A percentile compares a stretch with the other conserved stretches of the same genome.
These are phyloP conservation scores for Candida khao-thaluensis DNA, from an alignment of 805 yeast species.

Conservation along the genomic window DNA sequence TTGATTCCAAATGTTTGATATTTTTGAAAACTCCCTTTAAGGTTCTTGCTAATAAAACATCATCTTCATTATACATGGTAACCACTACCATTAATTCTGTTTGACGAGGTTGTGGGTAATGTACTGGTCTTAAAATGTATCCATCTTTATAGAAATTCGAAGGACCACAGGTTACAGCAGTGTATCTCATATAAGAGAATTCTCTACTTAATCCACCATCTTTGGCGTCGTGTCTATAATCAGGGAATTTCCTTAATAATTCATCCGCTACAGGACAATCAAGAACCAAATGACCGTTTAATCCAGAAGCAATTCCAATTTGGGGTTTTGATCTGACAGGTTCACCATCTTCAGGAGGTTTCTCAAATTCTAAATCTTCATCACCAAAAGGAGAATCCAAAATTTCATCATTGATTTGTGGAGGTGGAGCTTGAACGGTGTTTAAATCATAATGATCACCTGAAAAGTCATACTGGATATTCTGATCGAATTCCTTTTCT, in stretches of 20 bases:
- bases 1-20: constrained; percentile 53
- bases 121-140: constrained; percentile 54
- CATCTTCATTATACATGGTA: constrained; percentile 70
- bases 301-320: constrained; percentile 34
- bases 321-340: constrained; percentile 33
- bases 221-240: constrained; percentile 29
- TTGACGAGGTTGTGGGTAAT: constrained; percentile 51
- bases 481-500: constrained; percentile 38
- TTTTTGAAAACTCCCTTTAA: constrained; percentile 65
- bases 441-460: constrained; percentile 45
- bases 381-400: constrained; percentile 30
- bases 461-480: constrained; percentile 38
- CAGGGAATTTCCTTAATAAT: constrained; percentile 41
- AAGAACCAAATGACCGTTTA: constrained; percentile 45
- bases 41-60: constrained; percentile 57
- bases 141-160: constrained; percentile 58
- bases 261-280: constrained; percentile 49
- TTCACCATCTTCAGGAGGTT: constrained; percentile 37
- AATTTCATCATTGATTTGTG: constrained; percentile 9
- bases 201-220: constrained; percentile 50
- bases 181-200: constrained; percentile 59
- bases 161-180: constrained; percentile 70
- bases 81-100: constrained; percentile 62
- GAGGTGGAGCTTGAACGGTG: constrained; percentile 21
- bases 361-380: constrained; percentile 22